These are phyloP conservation scores for Phycomyces nitens DNA, from an alignment of 192 early-diverging fungal genomes.

Conservation along the genomic window DNA sequence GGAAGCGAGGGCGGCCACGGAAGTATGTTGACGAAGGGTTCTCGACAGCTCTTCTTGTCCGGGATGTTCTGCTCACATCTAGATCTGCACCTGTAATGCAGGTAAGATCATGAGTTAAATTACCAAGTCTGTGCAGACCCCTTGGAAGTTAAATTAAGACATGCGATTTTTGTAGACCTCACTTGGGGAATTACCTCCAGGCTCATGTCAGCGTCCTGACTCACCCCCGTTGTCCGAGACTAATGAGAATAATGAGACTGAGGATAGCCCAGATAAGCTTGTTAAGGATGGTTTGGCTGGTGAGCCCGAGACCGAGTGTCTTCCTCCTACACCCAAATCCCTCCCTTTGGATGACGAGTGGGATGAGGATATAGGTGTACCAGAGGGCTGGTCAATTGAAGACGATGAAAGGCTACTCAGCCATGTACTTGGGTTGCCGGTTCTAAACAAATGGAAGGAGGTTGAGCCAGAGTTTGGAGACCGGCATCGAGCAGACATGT, in stretches of 20 bases:
- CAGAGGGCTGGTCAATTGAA: constrained; percentile 8
- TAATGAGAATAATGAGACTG: background rate
- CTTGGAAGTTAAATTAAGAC: background rate
- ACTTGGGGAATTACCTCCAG: too few relatives aligned
- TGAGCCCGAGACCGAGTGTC: background rate
- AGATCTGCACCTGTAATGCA: background rate
- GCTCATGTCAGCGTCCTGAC: too few relatives aligned
- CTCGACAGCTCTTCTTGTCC: constrained; percentile 1
- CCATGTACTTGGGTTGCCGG: background rate
- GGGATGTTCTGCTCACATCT: background rate
- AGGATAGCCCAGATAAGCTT: background rate
- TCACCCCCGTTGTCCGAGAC: too few relatives aligned
- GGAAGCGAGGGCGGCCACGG: constrained; percentile 19
- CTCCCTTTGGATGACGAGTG: background rate
- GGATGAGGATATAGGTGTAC: background rate
- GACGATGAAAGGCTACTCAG: constrained; percentile 14
- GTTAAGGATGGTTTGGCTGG: background rate
- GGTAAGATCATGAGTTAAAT: constrained; percentile 3
- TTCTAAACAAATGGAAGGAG: constrained; percentile 10
- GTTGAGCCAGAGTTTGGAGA: constrained; percentile 11
- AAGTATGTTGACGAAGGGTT: constrained; percentile 4
- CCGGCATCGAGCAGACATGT: constrained; percentile 14
- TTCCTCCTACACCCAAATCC: constrained; percentile 19
- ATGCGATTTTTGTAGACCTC: too few relatives aligned
- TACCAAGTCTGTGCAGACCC: too few relatives aligned